Evolutionary conservation across 108 stramenopile genomes (phyloP), one percentile per base, ranked within the genome.

Genomic region (Nitzschia putrida): DNA sequence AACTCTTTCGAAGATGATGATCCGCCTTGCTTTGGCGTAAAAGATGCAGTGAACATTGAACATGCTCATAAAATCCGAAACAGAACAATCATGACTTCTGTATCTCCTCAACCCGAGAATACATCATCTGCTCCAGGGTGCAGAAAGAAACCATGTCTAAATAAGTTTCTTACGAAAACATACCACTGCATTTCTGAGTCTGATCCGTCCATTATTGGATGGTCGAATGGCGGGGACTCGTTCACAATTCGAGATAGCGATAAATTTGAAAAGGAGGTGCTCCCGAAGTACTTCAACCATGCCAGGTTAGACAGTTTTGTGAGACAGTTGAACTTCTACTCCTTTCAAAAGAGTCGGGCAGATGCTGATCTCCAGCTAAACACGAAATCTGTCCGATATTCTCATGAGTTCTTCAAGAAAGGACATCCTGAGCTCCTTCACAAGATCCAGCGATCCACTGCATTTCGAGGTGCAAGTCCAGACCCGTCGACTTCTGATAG

Each of bases 281-380:
- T 95, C 10, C 94, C 94, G 23, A 80, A 88, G 49, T 95, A 85
- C 58, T 95, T 95, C 81, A 93, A 90, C 61, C 91, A 93, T 72
- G 73, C 81, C 53, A 95, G 93, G 81, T 93, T 88, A 63, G 56
- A 64, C 14, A 86, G 84, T 18, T 95, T 95, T 26, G 86, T 92
- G 8, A 78, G 95, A 1, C 95, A 95, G 57, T 83, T 95, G 24
- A 95, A 95, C 66, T 88, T 95, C 56, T 95, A 93, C 59, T 89
- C 84, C 29, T 78, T 72, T 57, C 22, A 44, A 18, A 60, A 53
- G 66, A 8, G 7, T 3, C 11, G 41, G 42, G 21, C 8, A 7
- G 66, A 68, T 40, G 3, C 65, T 29, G 56, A 59, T 4, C 29
- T 67, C 4, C 43, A 13, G 23, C 10, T 22, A 8, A 21, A 13